Evolutionary conservation across 2,329 filamentous ascomycete species (phyloP).

Genomic region (Beauveria bassiana): DNA sequence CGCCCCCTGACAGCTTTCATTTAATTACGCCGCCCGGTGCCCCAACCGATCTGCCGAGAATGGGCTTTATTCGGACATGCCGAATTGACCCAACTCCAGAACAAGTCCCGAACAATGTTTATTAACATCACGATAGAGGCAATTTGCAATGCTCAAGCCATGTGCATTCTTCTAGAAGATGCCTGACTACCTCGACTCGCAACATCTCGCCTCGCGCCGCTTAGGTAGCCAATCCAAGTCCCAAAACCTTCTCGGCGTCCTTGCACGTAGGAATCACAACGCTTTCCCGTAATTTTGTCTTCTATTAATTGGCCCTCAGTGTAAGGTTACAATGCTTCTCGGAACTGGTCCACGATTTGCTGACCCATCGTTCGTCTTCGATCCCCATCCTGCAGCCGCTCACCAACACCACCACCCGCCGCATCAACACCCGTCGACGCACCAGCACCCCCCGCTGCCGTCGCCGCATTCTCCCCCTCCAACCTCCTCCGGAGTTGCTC

Average conservation of each 20-base stretch:
- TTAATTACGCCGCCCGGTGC: too few species aligned
- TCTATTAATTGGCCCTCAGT: not conserved
- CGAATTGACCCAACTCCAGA: not conserved
- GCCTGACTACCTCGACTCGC: too few species aligned
- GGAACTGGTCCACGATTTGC: constrained; percentile 55
- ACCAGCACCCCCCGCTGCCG: not conserved
- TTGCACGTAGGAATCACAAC: too few species aligned
- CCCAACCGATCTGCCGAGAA: too few species aligned
- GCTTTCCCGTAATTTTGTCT: too few species aligned
- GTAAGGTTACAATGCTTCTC: constrained; percentile 26
- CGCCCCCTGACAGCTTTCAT: too few species aligned
- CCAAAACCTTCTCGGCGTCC: too few species aligned
- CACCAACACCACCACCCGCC: constrained; percentile 17
- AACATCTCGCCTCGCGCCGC: too few species aligned
- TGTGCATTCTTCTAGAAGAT: not conserved
- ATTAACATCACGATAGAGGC: too few species aligned
- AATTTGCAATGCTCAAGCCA: not conserved
- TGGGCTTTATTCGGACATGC: too few species aligned
- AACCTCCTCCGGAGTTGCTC: constrained; percentile 54
- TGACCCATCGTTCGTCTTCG: constrained; percentile 53
- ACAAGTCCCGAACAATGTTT: not conserved
- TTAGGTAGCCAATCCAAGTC: too few species aligned
- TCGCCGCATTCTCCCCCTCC: constrained; percentile 46
- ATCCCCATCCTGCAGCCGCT: constrained; percentile 35
- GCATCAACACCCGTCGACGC: constrained; percentile 30